Percentiles rank a stretch among this genome's conserved stretches.
phyloP scores from a whole-genome alignment of 176 grass and related monocot species.

The Juncus inflexus region DNA sequence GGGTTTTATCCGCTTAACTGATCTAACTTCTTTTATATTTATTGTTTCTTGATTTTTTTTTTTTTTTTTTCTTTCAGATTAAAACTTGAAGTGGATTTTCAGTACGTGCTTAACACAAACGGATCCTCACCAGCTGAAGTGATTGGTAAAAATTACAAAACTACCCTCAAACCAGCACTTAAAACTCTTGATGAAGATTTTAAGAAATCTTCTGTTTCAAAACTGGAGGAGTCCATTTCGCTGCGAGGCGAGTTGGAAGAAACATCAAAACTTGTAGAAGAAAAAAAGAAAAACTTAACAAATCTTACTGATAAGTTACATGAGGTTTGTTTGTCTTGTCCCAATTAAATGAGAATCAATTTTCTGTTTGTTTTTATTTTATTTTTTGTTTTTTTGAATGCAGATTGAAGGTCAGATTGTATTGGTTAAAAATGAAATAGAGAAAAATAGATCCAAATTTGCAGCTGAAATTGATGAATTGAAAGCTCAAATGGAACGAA shows the following conservation, averaged over 20 bases:
- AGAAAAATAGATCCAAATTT: constrained; percentile 42
- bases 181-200: constrained; percentile 44
- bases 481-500: constrained; percentile 39
- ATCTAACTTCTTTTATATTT: not conserved
- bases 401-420: constrained; percentile 41
- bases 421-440: constrained; percentile 39
- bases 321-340: constrained; percentile 35
- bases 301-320: constrained; percentile 46
- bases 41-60: not conserved
- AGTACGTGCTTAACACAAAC: constrained; percentile 60
- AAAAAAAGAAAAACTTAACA: constrained; percentile 44
- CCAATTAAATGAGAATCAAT: not conserved
- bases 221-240: constrained; percentile 46
- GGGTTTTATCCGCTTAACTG: no score
- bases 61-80: constrained; percentile 37
- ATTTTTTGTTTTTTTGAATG: not conserved
- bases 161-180: constrained; percentile 59
- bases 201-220: constrained; percentile 45
- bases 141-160: constrained; percentile 58
- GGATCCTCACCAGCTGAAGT: constrained; percentile 61
- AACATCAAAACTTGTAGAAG: constrained; percentile 52
- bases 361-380: not conserved
- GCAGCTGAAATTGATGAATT: constrained; percentile 38
- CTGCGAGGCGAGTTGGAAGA: constrained; percentile 49
- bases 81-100: constrained; percentile 69